phyloP scores from a whole-genome alignment of 1,284 basidiomycete species.

The Peniophora sp. region DNA sequence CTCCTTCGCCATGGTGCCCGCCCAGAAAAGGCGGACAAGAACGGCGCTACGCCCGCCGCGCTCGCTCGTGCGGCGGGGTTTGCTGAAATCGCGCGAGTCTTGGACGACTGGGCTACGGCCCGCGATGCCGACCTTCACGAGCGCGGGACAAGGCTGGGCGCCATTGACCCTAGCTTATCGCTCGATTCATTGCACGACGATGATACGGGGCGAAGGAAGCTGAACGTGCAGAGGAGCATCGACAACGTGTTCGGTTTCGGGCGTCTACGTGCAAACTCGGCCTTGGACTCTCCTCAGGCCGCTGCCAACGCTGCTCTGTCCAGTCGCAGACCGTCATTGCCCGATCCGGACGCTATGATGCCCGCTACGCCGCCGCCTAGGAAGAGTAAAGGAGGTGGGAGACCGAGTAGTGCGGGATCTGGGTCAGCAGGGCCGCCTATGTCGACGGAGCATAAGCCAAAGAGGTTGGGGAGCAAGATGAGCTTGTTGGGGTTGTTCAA shows the following conservation, averaged over 20 bases:
- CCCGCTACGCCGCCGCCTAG: constrained; percentile 22
- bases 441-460: constrained; percentile 18
- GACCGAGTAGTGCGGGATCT: constrained; percentile 48
- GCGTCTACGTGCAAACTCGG: constrained; percentile 38
- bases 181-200: constrained; percentile 4
- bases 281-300: constrained; percentile 16
- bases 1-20: constrained; percentile 78
- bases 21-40: constrained; percentile 75
- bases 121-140: constrained; percentile 49
- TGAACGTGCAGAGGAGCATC: constrained; percentile 56
- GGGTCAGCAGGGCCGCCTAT: constrained; percentile 34
- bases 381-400: constrained; percentile 28
- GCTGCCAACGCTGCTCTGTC: constrained; percentile 17
- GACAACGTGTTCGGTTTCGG: constrained; percentile 44
- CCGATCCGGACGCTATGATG: constrained; percentile 31
- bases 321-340: constrained; percentile 12
- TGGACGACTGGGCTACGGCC: constrained; percentile 47
- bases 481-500: constrained; percentile 55
- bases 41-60: constrained; percentile 74
- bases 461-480: constrained; percentile 43
- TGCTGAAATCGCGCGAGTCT: constrained; percentile 53
- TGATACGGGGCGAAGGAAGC: constrained; percentile 25
- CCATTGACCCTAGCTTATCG: constrained; percentile 2
- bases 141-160: constrained; percentile 14
- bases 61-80: constrained; percentile 64